Evolutionary conservation across 352 stramenopile genomes (phyloP).

Genomic region (Blastocystis sp.): DNA sequence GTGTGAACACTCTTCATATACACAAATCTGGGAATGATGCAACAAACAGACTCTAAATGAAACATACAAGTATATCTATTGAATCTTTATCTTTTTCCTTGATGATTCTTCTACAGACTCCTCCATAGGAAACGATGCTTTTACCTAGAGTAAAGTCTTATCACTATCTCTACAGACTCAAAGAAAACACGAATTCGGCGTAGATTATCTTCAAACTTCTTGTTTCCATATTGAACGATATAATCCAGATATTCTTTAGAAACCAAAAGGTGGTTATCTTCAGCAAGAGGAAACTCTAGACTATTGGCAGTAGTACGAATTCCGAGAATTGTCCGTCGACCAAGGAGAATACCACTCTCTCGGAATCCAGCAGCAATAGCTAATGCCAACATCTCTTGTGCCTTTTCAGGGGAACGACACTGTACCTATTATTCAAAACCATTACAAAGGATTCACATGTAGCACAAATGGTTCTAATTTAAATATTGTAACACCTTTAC

Average conservation of each 20-base stretch:
- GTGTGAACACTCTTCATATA: too few species aligned
- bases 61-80: too few species aligned
- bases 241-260: slow-evolving; percentile 68
- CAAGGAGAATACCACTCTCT: slow-evolving; percentile 77
- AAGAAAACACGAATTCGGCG: slow-evolving; percentile 1
- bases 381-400: slow-evolving; percentile 75
- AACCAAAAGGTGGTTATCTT: slow-evolving; percentile 68
- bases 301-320: slow-evolving; percentile 78
- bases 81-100: not conserved
- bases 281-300: slow-evolving; percentile 78
- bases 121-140: not conserved
- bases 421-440: slow-evolving; percentile 66
- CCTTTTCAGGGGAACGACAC: slow-evolving; percentile 73
- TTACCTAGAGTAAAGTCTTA: not conserved
- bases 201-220: slow-evolving; percentile 37
- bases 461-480: slow-evolving; percentile 83
- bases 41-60: not conserved
- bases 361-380: slow-evolving; percentile 75
- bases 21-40: too few species aligned
- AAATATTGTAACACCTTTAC: slow-evolving; percentile 68
- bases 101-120: not conserved
- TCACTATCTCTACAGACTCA: not conserved
- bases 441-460: slow-evolving; percentile 67
- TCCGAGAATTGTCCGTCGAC: slow-evolving; percentile 75
- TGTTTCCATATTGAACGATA: slow-evolving; percentile 41